Evolutionary conservation across 495 filamentous ascomycete species (phyloP), one percentile per base, ranked within the genome.

Genomic region (Neurospora sublineolata): DNA sequence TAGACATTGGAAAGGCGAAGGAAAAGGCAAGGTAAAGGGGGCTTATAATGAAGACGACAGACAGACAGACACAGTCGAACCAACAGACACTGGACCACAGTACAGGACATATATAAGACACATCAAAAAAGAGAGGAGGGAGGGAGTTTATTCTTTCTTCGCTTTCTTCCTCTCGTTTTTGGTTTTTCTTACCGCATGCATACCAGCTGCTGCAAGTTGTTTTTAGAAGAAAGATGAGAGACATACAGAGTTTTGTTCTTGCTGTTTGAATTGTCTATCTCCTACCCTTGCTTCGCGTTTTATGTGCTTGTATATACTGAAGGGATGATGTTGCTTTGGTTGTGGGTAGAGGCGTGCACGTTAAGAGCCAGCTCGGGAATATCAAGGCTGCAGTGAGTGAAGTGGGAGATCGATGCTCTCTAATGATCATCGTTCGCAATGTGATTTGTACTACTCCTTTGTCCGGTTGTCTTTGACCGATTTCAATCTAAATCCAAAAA

Each of bases 1-100:
- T 38, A 46, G 74, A 60, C 69, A 69, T 71, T 58, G 68, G 38
- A 68, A 69, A 72, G 18, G 38, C 27, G 40, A 68, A 39, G 69
- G 71, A 37, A 38, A 41, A 40, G 4, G 68, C 5, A 68, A 71
- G n/a, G 36, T 27, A 60, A 44, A 46, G 42, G 67, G 73, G 10
- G 27, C 0, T 1, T 33, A 64, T 33, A 64, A 64, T 60, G 52
- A 14, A 60, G 23, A 60, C 23, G 23, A 64, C 52, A 64, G 52
- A 30, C 27, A 60, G 27, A 18, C 52, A 64, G 52, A 30, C 14
- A 64, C 52, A 36, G 52, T 16, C 52, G 9, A 64, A 64, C 23
- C 52, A 64, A 64, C 23, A 33, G 52, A 64, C 52, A 64, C 52
- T 64, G 52, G 52, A 64, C 14, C 52, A 64, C 52, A 64, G 52